These are phyloP conservation scores for Ophiocytium majus DNA, from an alignment of 352 stramenopile genomes.

Conservation along the genomic window DNA sequence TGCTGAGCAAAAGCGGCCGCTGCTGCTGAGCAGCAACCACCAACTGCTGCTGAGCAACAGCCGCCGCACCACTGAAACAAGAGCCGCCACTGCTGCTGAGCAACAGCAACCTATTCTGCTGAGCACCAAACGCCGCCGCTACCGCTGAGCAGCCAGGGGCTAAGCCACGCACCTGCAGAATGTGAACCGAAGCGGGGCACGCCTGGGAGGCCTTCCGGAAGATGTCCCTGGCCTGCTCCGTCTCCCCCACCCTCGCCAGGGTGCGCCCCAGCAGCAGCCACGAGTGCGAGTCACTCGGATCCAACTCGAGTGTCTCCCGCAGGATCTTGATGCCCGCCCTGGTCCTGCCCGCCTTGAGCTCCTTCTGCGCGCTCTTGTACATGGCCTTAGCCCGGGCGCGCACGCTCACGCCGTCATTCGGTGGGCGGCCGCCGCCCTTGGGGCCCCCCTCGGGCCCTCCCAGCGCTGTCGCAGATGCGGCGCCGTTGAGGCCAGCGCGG, in stretches of 20 bases:
- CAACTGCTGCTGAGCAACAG: no score
- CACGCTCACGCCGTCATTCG: not conserved
- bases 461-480: no score
- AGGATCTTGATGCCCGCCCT: not conserved
- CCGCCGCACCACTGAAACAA: no score
- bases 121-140: no score
- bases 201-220: constrained; percentile 25
- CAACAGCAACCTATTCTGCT: no score
- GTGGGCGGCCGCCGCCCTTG: not conserved
- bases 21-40: no score
- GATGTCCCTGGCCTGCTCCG: not conserved
- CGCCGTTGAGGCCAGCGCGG: not conserved
- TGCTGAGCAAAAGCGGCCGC: no score
- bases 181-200: constrained; percentile 44
- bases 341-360: constrained; percentile 17
- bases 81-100: no score
- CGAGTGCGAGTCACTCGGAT: constrained; percentile 39
- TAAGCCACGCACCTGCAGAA: no score
- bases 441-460: no score
- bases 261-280: constrained; percentile 44
- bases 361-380: constrained; percentile 14
- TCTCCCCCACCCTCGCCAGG: constrained; percentile 18
- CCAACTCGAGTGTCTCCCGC: constrained; percentile 29
- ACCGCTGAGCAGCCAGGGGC: no score
- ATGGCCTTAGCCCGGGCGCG: constrained; percentile 7